Conservation (phyloP, 2,329 filamentous ascomycete species). For the Sporothrix humicola region DNA sequence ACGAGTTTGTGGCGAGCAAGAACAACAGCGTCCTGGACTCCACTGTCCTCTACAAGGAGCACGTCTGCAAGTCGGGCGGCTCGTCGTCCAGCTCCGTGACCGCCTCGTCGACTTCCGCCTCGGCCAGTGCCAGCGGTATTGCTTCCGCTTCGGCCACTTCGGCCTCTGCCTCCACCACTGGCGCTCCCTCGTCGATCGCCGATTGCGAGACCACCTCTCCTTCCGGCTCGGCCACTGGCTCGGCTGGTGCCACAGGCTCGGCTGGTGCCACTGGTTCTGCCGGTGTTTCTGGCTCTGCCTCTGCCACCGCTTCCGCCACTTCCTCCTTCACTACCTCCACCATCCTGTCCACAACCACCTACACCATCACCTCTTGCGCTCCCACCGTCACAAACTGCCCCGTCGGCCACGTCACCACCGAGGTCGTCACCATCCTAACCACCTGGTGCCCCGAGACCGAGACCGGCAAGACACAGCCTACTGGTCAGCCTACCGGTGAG, state of each 20-base stretch:
- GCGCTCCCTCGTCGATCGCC: neutral
- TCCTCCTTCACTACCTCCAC: conserved; percentile 34
- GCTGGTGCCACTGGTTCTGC: neutral
- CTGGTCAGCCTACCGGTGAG: neutral
- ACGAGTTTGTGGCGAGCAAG: conserved; percentile 46
- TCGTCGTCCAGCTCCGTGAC: neutral
- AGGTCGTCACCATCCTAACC: conserved; percentile 44
- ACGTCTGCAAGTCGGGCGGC: neutral
- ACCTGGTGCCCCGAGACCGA: conserved; percentile 44
- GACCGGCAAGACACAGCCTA: neutral
- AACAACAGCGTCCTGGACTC: conserved; percentile 44
- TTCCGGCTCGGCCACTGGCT: neutral
- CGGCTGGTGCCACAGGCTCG: neutral
- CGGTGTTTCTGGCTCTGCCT: neutral
- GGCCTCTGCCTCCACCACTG: neutral
- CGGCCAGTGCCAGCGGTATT: neutral
- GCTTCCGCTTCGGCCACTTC: neutral
- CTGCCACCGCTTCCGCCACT: conserved; percentile 10
- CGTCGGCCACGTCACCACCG: conserved; percentile 39
- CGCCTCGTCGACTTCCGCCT: neutral
- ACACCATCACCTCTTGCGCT: conserved; percentile 40
- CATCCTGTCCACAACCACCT: conserved; percentile 40
- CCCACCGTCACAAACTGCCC: conserved; percentile 38
- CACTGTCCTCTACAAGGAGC: conserved; percentile 42
- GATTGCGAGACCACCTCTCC: neutral